A percentile compares a stretch with the other conserved stretches of the same genome.
phyloP scores from a whole-genome alignment of 2,329 filamentous ascomycete species.

The Fusarium musae region DNA sequence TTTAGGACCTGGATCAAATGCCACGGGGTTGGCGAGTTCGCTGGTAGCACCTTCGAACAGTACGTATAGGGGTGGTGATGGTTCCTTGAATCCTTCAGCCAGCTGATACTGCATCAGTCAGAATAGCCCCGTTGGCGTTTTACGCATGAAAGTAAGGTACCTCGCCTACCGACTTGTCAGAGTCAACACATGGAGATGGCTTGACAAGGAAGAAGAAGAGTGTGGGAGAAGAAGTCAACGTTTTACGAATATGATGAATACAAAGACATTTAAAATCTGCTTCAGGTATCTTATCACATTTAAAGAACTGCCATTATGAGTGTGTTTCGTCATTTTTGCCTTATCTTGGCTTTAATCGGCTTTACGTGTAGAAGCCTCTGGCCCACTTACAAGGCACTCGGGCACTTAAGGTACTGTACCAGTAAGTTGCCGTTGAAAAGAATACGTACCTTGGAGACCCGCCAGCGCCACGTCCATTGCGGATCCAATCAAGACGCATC shows the following conservation, averaged over 20 bases:
- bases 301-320: neutral
- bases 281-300: neutral
- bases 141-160: neutral
- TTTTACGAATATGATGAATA: constrained; percentile 21
- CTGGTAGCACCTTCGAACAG: constrained; percentile 16
- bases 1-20: constrained; percentile 6
- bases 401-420: neutral
- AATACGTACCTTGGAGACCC: constrained; percentile 19
- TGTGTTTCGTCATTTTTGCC: neutral
- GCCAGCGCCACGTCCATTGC: constrained; percentile 18
- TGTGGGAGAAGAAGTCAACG: neutral
- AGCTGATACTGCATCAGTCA: constrained; percentile 25
- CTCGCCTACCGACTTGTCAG: neutral
- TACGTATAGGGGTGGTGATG: constrained; percentile 30
- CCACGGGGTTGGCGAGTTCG: constrained; percentile 11
- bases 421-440: neutral
- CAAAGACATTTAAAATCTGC: neutral
- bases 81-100: constrained; percentile 36
- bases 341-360: neutral
- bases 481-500: neutral
- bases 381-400: constrained; percentile 16
- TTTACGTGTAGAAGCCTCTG: neutral
- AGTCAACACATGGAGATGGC: neutral
- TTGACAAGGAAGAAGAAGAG: neutral
- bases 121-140: constrained; percentile 7